Evolutionary conservation across 768 basidiomycete genomes (phyloP).

Genomic region (Boletus tomentosulus): DNA sequence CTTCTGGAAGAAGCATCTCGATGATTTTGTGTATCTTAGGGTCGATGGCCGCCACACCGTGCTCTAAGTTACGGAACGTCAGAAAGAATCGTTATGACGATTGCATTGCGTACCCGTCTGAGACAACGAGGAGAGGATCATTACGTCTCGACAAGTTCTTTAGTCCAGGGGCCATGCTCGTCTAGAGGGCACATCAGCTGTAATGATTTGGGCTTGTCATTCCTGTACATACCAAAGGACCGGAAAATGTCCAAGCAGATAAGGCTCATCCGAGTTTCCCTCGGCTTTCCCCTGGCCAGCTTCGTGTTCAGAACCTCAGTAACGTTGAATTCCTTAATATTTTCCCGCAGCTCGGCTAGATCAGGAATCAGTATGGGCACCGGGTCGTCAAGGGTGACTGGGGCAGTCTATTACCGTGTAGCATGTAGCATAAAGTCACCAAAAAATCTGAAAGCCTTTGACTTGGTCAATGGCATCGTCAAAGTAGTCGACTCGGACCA

Average conservation of each 20-base stretch:
- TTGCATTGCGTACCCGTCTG: not conserved
- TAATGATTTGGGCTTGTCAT: not conserved
- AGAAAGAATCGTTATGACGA: not conserved
- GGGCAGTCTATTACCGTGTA: not conserved
- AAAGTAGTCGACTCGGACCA: slow-evolving; percentile 20
- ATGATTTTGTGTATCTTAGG: not conserved
- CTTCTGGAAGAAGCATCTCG: slow-evolving; percentile 2
- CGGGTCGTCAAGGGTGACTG: too few relatives aligned
- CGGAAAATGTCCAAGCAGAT: slow-evolving; percentile 21
- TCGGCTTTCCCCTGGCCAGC: too few relatives aligned
- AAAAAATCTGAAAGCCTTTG: not conserved
- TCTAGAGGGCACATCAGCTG: slow-evolving; percentile 6
- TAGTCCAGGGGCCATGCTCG: too few relatives aligned
- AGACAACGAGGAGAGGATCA: slow-evolving; percentile 5
- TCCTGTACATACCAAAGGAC: slow-evolving; percentile 9
- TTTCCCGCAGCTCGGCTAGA: slow-evolving; percentile 8
- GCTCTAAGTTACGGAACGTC: not conserved
- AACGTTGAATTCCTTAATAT: too few relatives aligned
- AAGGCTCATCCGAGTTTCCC: slow-evolving; percentile 11
- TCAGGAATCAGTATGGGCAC: not conserved
- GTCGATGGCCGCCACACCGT: slow-evolving; percentile 1
- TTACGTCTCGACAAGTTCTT: slow-evolving; percentile 1
- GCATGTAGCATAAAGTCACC: not conserved
- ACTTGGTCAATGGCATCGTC: slow-evolving; percentile 20
- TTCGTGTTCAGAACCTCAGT: too few relatives aligned